Base-by-base conservation (phyloP, 108 stramenopile genomes). In the Cyclostephanos tholiformis region DNA sequence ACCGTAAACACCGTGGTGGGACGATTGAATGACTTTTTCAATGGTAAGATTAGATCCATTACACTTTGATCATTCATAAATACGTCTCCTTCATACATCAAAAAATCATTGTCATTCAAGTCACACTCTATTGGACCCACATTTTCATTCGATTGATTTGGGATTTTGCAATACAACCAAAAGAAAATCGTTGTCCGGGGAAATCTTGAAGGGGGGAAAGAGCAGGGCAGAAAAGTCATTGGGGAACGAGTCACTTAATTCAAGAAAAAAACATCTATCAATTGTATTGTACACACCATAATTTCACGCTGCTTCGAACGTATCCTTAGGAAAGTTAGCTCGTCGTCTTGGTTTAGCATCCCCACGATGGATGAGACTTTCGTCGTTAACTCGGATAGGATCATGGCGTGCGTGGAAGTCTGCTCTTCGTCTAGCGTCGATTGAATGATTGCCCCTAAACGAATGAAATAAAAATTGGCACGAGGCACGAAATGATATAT, bases 111-210 rank as follows among this genome's bases (percentile, higher is more conserved):
- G 41, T 41, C 9, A 10, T 41, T 41, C 41, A 10, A 6, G 17
- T 57, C 26, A 6, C 27, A 29, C 3, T 57, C 56, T 29, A 57
- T 57, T 14, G 22, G 3, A 29, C 56, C 27, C 26, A 26, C 56
- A 57, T 57, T 19, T 65, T 70, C 62, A 48, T 56, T 69, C n/a
- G 32, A 32, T 16, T 25, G 32, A 53, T 66, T 69, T 69, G 6
- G 84, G 84, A 57, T 85, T 81, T 48, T 82, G 81, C 10, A 85
- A 46, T 14, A 85, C 84, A 10, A 85, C 69, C 68, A 85, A 61
- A 29, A 85, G 44, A 50, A 65, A 85, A 4, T 74, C 80, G 39
- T 82, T 78, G 20, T 85, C 81, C 12, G 84, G 84, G 29, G 79
- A 74, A 75, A 75, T 69, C 74, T 75, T 36, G 59, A 27, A 30